Percentiles rank a stretch among this genome's conserved stretches.
These are phyloP conservation scores for Cucurbita maxima DNA, from an alignment of 306 rosid species.

Conservation along the genomic window DNA sequence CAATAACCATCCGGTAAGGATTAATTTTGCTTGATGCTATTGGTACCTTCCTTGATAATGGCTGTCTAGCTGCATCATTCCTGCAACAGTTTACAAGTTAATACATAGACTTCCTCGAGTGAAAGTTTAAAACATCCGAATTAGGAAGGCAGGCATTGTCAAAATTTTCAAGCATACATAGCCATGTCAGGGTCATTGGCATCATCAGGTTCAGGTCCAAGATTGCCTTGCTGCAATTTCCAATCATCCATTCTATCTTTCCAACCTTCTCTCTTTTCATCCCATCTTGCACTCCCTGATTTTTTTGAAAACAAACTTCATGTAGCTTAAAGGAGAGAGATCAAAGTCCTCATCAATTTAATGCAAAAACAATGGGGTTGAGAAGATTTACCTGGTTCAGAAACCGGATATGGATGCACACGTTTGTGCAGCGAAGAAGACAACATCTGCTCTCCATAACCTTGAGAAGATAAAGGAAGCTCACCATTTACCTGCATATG, in stretches of 20 bases:
- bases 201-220: slow-evolving; percentile 59
- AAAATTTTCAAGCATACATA: slow-evolving; percentile 23
- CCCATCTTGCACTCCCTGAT: slow-evolving; percentile 49
- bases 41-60: slow-evolving; percentile 85
- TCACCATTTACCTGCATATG: slow-evolving; percentile 54
- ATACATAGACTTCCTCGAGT: background rate
- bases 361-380: background rate
- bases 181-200: slow-evolving; percentile 62
- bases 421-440: slow-evolving; percentile 66
- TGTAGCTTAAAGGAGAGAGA: background rate
- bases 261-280: slow-evolving; percentile 53
- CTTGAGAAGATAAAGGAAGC: slow-evolving; percentile 30
- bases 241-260: slow-evolving; percentile 67
- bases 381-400: slow-evolving; percentile 39
- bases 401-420: slow-evolving; percentile 51
- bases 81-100: slow-evolving; percentile 27
- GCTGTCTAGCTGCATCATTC: slow-evolving; percentile 87
- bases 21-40: slow-evolving; percentile 82
- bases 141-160: background rate
- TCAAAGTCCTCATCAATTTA: background rate
- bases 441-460: slow-evolving; percentile 39
- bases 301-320: background rate
- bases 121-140: background rate
- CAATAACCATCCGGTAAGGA: slow-evolving; percentile 95
- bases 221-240: slow-evolving; percentile 70